Evolutionary conservation across 1,139 yeast species (phyloP), one percentile per base, ranked within the genome.

Genomic region (Candida sojae): DNA sequence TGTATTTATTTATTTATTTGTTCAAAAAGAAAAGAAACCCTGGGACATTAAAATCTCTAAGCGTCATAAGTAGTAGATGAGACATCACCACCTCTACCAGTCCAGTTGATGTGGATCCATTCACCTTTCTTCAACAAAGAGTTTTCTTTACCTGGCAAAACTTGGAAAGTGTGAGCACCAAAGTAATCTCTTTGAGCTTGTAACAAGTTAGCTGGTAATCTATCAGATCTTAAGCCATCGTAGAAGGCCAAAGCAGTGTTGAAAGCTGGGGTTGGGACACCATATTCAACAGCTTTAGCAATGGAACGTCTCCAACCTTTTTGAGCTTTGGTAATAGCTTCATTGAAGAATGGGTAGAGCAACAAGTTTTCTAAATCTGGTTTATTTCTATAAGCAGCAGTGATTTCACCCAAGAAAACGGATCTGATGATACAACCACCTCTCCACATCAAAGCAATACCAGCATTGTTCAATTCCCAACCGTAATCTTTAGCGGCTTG

Each of bases 111-210:
- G 79, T 93, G 99, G 73, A 92, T 86, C 80, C 88, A 85, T 62
- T 84, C 76, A 66, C 82, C 95, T 63, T 78, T 83, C 78, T 93
- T 92, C 73, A 88, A 81, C 67, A 75, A 75, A 51, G 77, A 88
- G 66, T 82, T 79, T 62, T 89, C 97, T 64, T 67, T 73, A 74
- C 95, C 96, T 62, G 96, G 96, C 68, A 90, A 80, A 58, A 93
- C 96, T 73, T 84, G 83, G 90, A 93, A 93, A 67, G 99, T 93
- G 84, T 93, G 99, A 59, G 99, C 99, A 77, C 99, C 99, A 66
- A 93, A 93, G 89, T 92, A 93, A 75, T 93, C 99, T 82, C 99
- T 90, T 83, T 93, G 99, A 65, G 98, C 98, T 80, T 93, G 99
- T 72, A 93, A 81, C 77, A 93, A 82, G 87, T 92, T 92, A 62